Conservation (phyloP, 768 basidiomycete species). For the Lentinula sp. region DNA sequence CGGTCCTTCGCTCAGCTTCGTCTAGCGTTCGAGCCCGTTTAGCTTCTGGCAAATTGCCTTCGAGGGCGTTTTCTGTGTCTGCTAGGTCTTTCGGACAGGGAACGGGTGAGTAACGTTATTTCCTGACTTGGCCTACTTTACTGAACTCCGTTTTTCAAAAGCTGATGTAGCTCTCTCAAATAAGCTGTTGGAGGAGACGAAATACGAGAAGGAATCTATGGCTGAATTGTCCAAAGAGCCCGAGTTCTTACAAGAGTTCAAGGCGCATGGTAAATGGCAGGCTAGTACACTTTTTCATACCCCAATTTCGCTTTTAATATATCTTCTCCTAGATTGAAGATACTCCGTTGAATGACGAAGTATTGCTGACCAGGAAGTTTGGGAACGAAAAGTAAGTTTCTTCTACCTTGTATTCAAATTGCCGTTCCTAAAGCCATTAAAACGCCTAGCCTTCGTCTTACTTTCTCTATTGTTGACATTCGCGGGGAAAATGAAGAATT, state of each 20-base stretch:
- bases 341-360: constrained; percentile 68
- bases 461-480: constrained; percentile 92
- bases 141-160: constrained; percentile 27
- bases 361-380: constrained; percentile 74
- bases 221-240: constrained; percentile 35
- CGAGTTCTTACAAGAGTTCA: constrained; percentile 75
- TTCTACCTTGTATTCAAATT: not conserved
- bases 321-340: constrained; percentile 59
- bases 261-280: constrained; percentile 70
- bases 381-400: constrained; percentile 80
- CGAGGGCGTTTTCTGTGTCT: constrained; percentile 42
- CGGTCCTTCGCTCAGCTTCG: constrained; percentile 19
- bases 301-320: not conserved
- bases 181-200: constrained; percentile 76
- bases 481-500: constrained; percentile 37
- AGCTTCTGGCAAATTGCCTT: constrained; percentile 17
- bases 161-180: constrained; percentile 72
- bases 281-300: constrained; percentile 34
- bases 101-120: constrained; percentile 27
- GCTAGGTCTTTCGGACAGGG: constrained; percentile 37
- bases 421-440: not conserved
- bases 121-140: constrained; percentile 8
- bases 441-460: constrained; percentile 64
- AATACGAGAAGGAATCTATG: constrained; percentile 71
- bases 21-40: constrained; percentile 23